phyloP scores from a whole-genome alignment of 2,329 filamentous ascomycete species.

The Colletotrichum horii region DNA sequence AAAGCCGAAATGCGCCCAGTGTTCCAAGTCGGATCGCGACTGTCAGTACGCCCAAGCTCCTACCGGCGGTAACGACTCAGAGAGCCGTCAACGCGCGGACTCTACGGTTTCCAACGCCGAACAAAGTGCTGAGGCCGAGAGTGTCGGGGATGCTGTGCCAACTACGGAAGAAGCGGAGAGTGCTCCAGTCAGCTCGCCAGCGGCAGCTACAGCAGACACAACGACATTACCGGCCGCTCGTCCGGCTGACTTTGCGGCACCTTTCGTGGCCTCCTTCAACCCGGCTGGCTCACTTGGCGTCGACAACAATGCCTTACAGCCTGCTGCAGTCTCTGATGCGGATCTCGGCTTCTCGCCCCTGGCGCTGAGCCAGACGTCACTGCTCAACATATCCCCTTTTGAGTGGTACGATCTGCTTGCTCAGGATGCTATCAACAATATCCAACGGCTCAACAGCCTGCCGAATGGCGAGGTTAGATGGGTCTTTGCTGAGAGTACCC shows the following conservation, averaged over 20 bases:
- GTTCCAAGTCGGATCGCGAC: constrained; percentile 22
- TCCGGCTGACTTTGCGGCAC: not conserved
- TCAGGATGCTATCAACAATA: constrained; percentile 11
- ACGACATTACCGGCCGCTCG: not conserved
- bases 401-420: constrained; percentile 17
- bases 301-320: not conserved
- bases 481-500: constrained; percentile 5
- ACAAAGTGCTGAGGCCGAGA: not conserved
- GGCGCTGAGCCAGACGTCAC: not conserved
- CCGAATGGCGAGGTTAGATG: not conserved
- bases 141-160: not conserved
- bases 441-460: constrained; percentile 2
- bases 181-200: not conserved
- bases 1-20: constrained; percentile 35
- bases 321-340: not conserved
- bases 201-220: not conserved
- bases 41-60: not conserved
- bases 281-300: not conserved
- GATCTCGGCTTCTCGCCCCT: constrained; percentile 9
- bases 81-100: not conserved
- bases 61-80: not conserved
- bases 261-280: not conserved
- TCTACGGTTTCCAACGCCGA: not conserved
- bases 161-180: not conserved
- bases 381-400: constrained; percentile 14